A percentile compares a stretch with the other conserved stretches of the same genome.
These are phyloP conservation scores for Epicoccum sorghinum DNA, from an alignment of 2,329 filamentous ascomycete genomes.

Conservation along the genomic window DNA sequence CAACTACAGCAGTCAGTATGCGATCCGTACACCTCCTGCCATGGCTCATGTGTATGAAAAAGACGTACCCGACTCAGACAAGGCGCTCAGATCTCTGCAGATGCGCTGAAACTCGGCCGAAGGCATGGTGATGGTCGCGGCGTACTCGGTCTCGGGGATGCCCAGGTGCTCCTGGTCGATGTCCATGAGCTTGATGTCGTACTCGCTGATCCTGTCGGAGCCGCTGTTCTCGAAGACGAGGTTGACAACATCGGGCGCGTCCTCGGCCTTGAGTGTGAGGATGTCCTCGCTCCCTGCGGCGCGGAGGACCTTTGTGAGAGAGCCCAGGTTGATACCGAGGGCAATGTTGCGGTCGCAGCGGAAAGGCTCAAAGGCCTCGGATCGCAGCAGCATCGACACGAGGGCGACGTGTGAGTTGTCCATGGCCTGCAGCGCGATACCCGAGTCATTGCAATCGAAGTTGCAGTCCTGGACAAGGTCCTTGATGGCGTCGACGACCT, in stretches of 20 bases:
- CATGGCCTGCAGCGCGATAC: constrained; percentile 98
- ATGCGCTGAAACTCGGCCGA: constrained; percentile 91
- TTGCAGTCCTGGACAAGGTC: constrained; percentile 99
- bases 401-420: constrained; percentile 99
- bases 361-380: constrained; percentile 91
- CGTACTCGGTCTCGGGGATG: constrained; percentile 98
- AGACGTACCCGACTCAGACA: constrained; percentile 90
- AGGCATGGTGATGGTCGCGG: constrained; percentile 88
- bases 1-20: constrained; percentile 62
- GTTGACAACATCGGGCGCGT: constrained; percentile 94
- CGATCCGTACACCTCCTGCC: neutral
- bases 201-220: constrained; percentile 93
- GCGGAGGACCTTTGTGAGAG: constrained; percentile 95
- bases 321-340: constrained; percentile 94
- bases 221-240: constrained; percentile 90
- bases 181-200: constrained; percentile 99
- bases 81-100: constrained; percentile 85
- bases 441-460: constrained; percentile 99
- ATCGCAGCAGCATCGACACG: constrained; percentile 98
- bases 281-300: constrained; percentile 94
- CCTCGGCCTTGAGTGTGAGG: constrained; percentile 95
- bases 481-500: constrained; percentile 99
- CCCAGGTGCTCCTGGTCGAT: constrained; percentile 99
- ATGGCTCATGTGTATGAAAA: too few species aligned
- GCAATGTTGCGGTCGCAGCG: constrained; percentile 99